These are phyloP conservation scores for Tothia fuscella DNA, from an alignment of 2,329 filamentous ascomycete species.

Conservation along the genomic window DNA sequence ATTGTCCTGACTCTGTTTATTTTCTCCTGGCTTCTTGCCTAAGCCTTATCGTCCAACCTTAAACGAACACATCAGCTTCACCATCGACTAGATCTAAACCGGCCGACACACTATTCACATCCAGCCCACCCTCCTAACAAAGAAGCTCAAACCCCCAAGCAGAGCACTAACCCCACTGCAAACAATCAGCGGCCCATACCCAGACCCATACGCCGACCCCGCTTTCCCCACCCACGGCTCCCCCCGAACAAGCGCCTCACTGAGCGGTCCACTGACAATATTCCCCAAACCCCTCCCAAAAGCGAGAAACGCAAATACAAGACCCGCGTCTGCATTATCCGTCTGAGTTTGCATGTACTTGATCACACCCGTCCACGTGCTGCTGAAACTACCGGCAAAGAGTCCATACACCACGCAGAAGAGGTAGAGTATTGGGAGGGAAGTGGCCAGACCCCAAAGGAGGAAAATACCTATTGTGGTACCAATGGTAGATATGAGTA, in stretches of 20 bases:
- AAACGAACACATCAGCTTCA: no score
- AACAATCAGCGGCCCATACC: conserved; percentile 30
- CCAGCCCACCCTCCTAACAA: conserved; percentile 13
- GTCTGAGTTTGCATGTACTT: conserved; percentile 28
- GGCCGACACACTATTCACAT: no score
- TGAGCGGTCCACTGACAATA: conserved; percentile 39
- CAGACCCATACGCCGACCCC: conserved; percentile 29
- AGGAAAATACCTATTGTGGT: conserved; percentile 27
- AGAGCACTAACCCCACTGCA: conserved; percentile 31
- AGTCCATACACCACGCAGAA: conserved; percentile 33
- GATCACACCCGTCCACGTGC: conserved; percentile 34
- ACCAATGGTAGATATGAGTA: conserved; percentile 26
- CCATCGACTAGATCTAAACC: no score
- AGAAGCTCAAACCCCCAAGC: conserved; percentile 17
- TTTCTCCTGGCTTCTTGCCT: no score
- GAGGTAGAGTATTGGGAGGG: conserved; percentile 27
- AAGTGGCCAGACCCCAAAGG: conserved; percentile 35
- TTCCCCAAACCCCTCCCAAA: conserved; percentile 40
- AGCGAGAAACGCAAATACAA: conserved; percentile 37
- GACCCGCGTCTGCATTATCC: conserved; percentile 30
- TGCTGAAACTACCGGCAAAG: conserved; percentile 28
- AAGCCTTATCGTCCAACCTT: no score
- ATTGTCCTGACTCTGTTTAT: no score
- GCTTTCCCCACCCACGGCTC: conserved; percentile 23
- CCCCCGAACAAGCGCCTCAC: conserved; percentile 32